These are phyloP conservation scores for Coemansia sp. DNA, from an alignment of 192 early-diverging fungal species.

Conservation along the genomic window DNA sequence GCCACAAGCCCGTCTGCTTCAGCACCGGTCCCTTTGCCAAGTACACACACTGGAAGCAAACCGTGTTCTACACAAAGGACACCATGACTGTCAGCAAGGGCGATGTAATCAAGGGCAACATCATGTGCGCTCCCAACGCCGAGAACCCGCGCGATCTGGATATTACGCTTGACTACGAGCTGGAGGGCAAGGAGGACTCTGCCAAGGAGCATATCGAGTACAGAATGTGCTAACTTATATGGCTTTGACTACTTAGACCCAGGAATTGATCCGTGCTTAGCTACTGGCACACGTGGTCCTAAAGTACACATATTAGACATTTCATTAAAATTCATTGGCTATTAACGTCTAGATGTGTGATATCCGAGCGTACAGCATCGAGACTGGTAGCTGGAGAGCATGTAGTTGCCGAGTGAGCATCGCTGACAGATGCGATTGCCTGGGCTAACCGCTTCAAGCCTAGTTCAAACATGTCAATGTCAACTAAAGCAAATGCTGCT, in stretches of 20 bases:
- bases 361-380: background rate
- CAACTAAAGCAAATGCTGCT: slow-evolving; percentile 46
- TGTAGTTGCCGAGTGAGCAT: background rate
- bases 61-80: slow-evolving; percentile 90
- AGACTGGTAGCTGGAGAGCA: no score
- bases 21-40: slow-evolving; percentile 79
- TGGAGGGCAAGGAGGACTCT: slow-evolving; percentile 58
- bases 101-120: slow-evolving; percentile 68
- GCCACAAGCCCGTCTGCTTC: slow-evolving; percentile 82
- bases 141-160: slow-evolving; percentile 94
- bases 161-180: slow-evolving; percentile 74
- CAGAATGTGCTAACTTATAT: slow-evolving; percentile 62
- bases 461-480: slow-evolving; percentile 50
- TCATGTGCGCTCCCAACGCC: slow-evolving; percentile 70
- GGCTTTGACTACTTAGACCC: no score
- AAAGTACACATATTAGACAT: background rate
- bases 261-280: background rate
- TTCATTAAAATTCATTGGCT: background rate
- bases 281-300: background rate
- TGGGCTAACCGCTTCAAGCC: slow-evolving; percentile 44
- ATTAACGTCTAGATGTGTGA: background rate
- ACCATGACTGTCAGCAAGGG: slow-evolving; percentile 71
- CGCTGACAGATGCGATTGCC: slow-evolving; percentile 26
- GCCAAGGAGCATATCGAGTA: slow-evolving; percentile 59
- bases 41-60: slow-evolving; percentile 99